phyloP scores from a whole-genome alignment of 371 early-diverging fungal genomes.

The Enteropsectra breve region DNA sequence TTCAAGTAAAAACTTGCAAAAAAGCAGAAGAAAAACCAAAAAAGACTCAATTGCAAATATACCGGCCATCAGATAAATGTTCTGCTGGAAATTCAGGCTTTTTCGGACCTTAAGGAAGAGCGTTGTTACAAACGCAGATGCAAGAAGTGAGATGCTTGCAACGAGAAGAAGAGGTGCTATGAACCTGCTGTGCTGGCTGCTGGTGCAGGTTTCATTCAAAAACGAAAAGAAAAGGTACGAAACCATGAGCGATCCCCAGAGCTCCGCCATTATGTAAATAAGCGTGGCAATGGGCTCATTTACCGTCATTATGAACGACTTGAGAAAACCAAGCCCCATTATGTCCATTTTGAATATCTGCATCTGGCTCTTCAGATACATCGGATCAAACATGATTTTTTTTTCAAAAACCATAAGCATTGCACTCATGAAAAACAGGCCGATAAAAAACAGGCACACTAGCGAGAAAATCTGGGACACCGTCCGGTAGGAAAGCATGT shows the following conservation, averaged over 20 bases:
- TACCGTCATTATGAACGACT: slow-evolving; percentile 51
- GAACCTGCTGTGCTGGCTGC: slow-evolving; percentile 58
- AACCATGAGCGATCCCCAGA: slow-evolving; percentile 60
- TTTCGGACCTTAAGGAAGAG: slow-evolving; percentile 27
- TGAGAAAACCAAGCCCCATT: slow-evolving; percentile 40
- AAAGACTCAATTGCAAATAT: slow-evolving; percentile 43
- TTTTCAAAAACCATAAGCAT: slow-evolving; percentile 51
- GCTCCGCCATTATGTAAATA: slow-evolving; percentile 57
- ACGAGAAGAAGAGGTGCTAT: slow-evolving; percentile 57
- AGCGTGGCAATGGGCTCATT: slow-evolving; percentile 58
- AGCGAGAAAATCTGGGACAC: slow-evolving; percentile 52
- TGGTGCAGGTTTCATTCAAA: slow-evolving; percentile 58
- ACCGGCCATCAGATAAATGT: slow-evolving; percentile 22
- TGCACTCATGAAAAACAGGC: slow-evolving; percentile 51
- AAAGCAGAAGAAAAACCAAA: slow-evolving; percentile 36
- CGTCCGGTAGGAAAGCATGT: slow-evolving; percentile 34
- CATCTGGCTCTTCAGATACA: slow-evolving; percentile 42
- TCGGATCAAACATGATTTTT: slow-evolving; percentile 45
- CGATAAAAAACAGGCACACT: slow-evolving; percentile 48
- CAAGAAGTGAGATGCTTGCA: slow-evolving; percentile 54
- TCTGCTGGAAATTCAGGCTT: slow-evolving; percentile 22
- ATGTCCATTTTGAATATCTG: background rate
- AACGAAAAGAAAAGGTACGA: slow-evolving; percentile 59
- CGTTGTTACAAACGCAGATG: slow-evolving; percentile 44
- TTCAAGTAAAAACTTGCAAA: slow-evolving; percentile 46